Evolutionary conservation across 2,329 filamentous ascomycete species (phyloP).

Genomic region (Trichoderma sp.): DNA sequence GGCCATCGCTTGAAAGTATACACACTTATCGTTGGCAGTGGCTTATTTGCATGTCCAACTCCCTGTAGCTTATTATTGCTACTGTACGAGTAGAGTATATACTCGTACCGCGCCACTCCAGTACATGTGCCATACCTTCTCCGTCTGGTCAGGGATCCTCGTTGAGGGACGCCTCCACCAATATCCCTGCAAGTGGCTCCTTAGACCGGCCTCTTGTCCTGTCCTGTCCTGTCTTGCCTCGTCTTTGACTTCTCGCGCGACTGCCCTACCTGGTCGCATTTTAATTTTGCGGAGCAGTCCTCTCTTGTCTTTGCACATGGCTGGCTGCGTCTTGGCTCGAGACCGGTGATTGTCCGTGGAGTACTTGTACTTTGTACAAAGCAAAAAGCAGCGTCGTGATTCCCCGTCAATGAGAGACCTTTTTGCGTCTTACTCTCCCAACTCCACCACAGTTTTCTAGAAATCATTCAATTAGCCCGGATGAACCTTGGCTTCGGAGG

Average conservation of each 20-base stretch:
- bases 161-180: conserved; percentile 23
- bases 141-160: conserved; percentile 26
- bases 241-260: conserved; percentile 13
- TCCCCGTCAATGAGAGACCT: background rate
- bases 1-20: background rate
- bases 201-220: conserved; percentile 23
- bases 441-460: conserved; percentile 39
- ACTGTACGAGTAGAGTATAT: background rate
- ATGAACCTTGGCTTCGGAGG: conserved; percentile 35
- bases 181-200: conserved; percentile 17
- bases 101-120: background rate
- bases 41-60: conserved; percentile 13
- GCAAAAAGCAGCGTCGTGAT: background rate
- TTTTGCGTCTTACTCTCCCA: background rate
- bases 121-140: conserved; percentile 12
- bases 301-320: conserved; percentile 9
- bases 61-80: conserved; percentile 25
- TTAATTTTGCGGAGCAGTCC: conserved; percentile 9
- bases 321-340: conserved; percentile 16
- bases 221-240: conserved; percentile 20
- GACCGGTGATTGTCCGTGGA: background rate
- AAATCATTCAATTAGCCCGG: conserved; percentile 35
- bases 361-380: background rate
- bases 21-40: conserved; percentile 12
- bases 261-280: conserved; percentile 19